Evolutionary conservation across 208 protist genomes (phyloP), one percentile per base, ranked within the genome.

Genomic region (Crithidia bombi): DNA sequence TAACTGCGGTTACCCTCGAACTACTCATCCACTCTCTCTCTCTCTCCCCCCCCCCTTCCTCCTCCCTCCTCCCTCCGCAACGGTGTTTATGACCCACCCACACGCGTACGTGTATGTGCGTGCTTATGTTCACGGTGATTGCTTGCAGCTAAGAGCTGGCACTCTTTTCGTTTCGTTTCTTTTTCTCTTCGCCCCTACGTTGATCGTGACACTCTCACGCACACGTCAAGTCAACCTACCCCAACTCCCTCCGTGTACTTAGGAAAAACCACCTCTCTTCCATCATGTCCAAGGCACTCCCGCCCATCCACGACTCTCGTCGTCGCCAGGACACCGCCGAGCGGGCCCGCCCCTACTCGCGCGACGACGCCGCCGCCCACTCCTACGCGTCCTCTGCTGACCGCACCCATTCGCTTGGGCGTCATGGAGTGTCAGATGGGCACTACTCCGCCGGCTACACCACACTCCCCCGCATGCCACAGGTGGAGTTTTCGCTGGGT

Each of bases 401-500:
- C 33, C 58, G 65, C 23, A 30, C 14, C 19, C 69, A 46, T 19
- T 64, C 39, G 3, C 6, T 43, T 3, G 54, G 67, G 43, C 51
- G 64, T 10, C 35, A 50, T 15, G 50, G 26, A 23, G 44, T 58
- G 11, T 65, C 57, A 4, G 61, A 59, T 15, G 47, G 64, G 12
- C 51, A 54, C 10, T 50, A 68, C 35, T 50, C 51, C 5, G 28
- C 43, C 6, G 21, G 19, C 33, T 23, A 58, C 15, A n/a, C 65
- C 46, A 70, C 68, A 21, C 35, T 85, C 41, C 59, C 70, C 2
- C 69, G 66, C 35, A 68, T 87, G 57, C 82, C 82, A 15, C 82
- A 76, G 47, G 73, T 91, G 15, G 83, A 91, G 50, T 94, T 94
- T 75, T 81, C 85, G 0, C 84, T 94, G 2, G 88, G 88, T 17